These are phyloP conservation scores for Neurospora cerealis DNA, from an alignment of 495 filamentous ascomycete genomes.

Conservation along the genomic window DNA sequence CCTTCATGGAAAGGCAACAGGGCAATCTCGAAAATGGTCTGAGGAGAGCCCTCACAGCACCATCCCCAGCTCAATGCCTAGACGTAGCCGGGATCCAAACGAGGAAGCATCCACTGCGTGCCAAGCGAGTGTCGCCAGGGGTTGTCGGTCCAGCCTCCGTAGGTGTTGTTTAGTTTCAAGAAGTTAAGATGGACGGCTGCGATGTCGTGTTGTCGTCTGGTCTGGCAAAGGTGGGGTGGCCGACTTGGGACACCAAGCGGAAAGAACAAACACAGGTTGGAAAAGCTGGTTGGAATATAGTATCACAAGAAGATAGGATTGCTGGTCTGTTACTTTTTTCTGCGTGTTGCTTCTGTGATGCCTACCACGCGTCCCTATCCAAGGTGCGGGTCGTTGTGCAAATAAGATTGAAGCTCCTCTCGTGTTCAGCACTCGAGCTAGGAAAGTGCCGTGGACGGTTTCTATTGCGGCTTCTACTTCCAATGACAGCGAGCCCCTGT, in stretches of 20 bases:
- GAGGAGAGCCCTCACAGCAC: background rate
- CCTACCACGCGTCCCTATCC: background rate
- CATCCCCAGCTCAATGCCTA: background rate
- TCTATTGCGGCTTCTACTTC: background rate
- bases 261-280: background rate
- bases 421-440: background rate
- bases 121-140: background rate
- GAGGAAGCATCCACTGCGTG: background rate
- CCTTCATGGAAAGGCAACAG: slow-evolving; percentile 15
- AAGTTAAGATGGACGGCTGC: background rate
- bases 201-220: background rate
- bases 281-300: background rate
- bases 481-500: background rate
- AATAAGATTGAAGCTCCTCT: background rate
- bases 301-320: background rate
- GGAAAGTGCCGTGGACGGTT: background rate
- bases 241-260: background rate
- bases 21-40: background rate
- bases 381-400: background rate
- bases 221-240: background rate
- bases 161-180: background rate
- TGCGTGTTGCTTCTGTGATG: background rate
- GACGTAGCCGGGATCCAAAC: background rate
- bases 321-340: background rate
- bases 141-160: background rate